These are phyloP conservation scores for Dentipellis fragilis DNA, from an alignment of 768 basidiomycete species.

Conservation along the genomic window DNA sequence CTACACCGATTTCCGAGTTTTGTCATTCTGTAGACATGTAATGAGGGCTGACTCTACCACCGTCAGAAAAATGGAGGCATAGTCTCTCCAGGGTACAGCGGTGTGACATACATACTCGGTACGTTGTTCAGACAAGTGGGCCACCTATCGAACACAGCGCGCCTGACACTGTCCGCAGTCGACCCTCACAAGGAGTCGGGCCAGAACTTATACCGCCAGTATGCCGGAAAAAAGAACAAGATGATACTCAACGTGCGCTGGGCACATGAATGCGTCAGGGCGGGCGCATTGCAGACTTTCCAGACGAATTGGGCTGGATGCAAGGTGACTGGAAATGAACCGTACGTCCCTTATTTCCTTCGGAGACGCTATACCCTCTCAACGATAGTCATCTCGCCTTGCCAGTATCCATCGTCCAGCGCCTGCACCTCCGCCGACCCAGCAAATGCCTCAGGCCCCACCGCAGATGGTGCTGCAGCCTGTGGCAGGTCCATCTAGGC, in stretches of 20 bases:
- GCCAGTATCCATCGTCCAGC: conserved; percentile 1
- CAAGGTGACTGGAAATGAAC: conserved; percentile 67
- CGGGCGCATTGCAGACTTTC: conserved; percentile 62
- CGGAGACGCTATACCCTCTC: conserved; percentile 1
- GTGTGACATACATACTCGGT: conserved; percentile 76
- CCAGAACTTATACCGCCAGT: conserved; percentile 73
- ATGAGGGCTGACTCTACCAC: not conserved
- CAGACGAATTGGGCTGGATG: conserved; percentile 72
- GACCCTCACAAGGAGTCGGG: conserved; percentile 73
- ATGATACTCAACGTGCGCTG: conserved; percentile 65
- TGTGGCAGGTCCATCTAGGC: conserved; percentile 10
- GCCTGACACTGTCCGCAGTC: conserved; percentile 32
- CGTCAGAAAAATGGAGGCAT: conserved; percentile 68
- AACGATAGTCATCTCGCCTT: not conserved
- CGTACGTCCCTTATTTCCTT: conserved; percentile 39
- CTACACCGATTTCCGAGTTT: not conserved
- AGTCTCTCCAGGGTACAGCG: conserved; percentile 67
- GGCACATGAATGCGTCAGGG: conserved; percentile 69
- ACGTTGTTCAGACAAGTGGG: conserved; percentile 16
- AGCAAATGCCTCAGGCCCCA: conserved; percentile 1
- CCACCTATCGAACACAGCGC: not conserved
- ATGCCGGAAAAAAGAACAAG: conserved; percentile 71
- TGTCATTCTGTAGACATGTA: not conserved
- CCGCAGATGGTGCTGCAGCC: conserved; percentile 4
- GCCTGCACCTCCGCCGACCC: conserved; percentile 2